phyloP scores from a whole-genome alignment of 2,329 filamentous ascomycete species.

The Zymoseptoria ardabiliae region DNA sequence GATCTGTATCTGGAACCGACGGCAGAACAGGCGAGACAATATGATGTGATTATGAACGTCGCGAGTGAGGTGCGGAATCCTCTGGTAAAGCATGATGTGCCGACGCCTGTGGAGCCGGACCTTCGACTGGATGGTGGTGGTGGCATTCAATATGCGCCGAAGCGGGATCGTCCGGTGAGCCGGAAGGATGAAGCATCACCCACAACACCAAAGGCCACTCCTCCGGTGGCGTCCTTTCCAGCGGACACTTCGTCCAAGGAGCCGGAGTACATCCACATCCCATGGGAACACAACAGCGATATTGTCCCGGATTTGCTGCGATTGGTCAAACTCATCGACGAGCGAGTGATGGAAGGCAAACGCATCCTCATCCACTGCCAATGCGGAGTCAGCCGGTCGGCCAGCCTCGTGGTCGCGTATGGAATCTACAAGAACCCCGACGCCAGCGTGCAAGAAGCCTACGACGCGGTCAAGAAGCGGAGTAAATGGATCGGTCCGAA shows the following conservation, averaged over 20 bases:
- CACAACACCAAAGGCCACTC: conserved; percentile 48
- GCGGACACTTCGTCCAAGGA: conserved; percentile 36
- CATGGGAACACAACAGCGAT: conserved; percentile 83
- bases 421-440: conserved; percentile 72
- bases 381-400: conserved; percentile 77
- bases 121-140: conserved; percentile 26
- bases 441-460: conserved; percentile 73
- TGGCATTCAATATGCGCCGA: conserved; percentile 29
- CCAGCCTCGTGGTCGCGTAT: conserved; percentile 79
- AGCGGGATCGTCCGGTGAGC: conserved; percentile 7
- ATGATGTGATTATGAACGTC: conserved; percentile 79
- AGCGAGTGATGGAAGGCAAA: conserved; percentile 64
- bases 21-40: conserved; percentile 65
- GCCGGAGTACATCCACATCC: conserved; percentile 80
- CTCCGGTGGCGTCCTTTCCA: conserved; percentile 27
- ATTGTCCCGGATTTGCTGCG: conserved; percentile 69
- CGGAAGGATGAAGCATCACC: conserved; percentile 32
- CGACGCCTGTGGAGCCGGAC: conserved; percentile 26
- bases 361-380: conserved; percentile 78
- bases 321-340: conserved; percentile 69
- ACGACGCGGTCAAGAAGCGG: conserved; percentile 70
- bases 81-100: conserved; percentile 39
- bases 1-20: conserved; percentile 76
- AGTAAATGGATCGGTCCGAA: conserved; percentile 86
- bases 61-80: conserved; percentile 76